Conservation (phyloP, 208 protist species). For the Strigomonas culicis region DNA sequence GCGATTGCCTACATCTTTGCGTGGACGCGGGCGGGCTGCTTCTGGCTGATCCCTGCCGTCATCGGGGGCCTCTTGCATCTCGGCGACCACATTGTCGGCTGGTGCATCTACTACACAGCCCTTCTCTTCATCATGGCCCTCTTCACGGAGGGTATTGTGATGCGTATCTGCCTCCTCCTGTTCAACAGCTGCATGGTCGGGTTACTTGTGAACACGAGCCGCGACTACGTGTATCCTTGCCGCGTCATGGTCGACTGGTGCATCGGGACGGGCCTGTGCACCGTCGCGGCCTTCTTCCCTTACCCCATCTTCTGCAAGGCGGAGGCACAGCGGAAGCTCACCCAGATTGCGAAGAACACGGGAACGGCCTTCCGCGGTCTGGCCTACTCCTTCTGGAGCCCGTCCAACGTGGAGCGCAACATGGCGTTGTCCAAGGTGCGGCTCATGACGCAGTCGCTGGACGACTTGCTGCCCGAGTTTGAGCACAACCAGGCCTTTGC, state of each 20-base stretch:
- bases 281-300: slow-evolving; percentile 67
- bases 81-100: slow-evolving; percentile 51
- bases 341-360: slow-evolving; percentile 52
- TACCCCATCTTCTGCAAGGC: slow-evolving; percentile 77
- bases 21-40: slow-evolving; percentile 59
- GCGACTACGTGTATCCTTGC: slow-evolving; percentile 44
- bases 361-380: slow-evolving; percentile 67
- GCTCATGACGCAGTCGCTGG: slow-evolving; percentile 61
- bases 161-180: slow-evolving; percentile 81
- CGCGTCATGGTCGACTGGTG: slow-evolving; percentile 85
- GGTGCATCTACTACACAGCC: slow-evolving; percentile 75
- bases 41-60: slow-evolving; percentile 76
- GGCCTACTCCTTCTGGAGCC: slow-evolving; percentile 82
- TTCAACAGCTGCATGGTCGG: slow-evolving; percentile 85
- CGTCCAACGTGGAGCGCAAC: slow-evolving; percentile 79
- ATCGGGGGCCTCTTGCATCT: slow-evolving; percentile 60
- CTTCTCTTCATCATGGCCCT: slow-evolving; percentile 76
- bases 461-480: slow-evolving; percentile 53
- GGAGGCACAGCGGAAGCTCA: slow-evolving; percentile 45
- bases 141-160: slow-evolving; percentile 67
- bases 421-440: slow-evolving; percentile 83
- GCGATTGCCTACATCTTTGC: slow-evolving; percentile 63
- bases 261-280: slow-evolving; percentile 71
- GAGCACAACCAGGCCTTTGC: slow-evolving; percentile 64
- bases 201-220: slow-evolving; percentile 35